phyloP scores from a whole-genome alignment of 2,329 filamentous ascomycete genomes.

The Aureobasidium sp. region DNA sequence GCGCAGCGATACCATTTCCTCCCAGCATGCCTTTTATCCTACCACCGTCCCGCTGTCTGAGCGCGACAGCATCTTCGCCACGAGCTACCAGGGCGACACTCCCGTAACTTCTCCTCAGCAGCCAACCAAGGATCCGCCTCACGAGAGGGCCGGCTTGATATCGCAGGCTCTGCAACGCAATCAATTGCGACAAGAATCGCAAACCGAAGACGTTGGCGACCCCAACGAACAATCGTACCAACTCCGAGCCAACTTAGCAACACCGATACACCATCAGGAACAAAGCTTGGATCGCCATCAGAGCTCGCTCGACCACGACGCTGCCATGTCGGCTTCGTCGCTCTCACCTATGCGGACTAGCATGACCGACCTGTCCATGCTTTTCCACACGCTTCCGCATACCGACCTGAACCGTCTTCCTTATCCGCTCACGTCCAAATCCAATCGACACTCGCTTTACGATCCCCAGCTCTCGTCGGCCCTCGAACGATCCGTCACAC shows the following conservation, averaged over 20 bases:
- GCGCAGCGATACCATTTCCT: neutral
- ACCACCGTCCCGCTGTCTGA: slow-evolving; percentile 51
- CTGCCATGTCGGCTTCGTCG: slow-evolving; percentile 1
- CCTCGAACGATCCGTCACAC: slow-evolving; percentile 7
- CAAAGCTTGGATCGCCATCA: neutral
- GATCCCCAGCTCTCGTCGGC: neutral
- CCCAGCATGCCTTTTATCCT: slow-evolving; percentile 23
- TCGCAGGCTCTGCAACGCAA: neutral
- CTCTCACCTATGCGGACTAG: slow-evolving; percentile 8
- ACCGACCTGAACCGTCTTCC: neutral
- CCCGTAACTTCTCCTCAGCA: slow-evolving; percentile 15
- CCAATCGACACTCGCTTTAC: slow-evolving; percentile 8
- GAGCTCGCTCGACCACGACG: slow-evolving; percentile 1
- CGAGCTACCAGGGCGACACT: slow-evolving; percentile 40
- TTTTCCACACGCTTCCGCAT: slow-evolving; percentile 13
- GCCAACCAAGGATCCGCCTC: neutral
- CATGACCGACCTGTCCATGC: slow-evolving; percentile 13
- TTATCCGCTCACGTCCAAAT: neutral
- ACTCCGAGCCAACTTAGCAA: neutral
- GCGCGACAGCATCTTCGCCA: slow-evolving; percentile 58
- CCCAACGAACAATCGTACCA: neutral
- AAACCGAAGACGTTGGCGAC: neutral
- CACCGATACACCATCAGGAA: neutral
- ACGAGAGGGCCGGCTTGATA: slow-evolving; percentile 3
- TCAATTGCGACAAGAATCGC: neutral